Conservation (phyloP, 2,329 filamentous ascomycete species). For the Colletotrichum cereale region DNA sequence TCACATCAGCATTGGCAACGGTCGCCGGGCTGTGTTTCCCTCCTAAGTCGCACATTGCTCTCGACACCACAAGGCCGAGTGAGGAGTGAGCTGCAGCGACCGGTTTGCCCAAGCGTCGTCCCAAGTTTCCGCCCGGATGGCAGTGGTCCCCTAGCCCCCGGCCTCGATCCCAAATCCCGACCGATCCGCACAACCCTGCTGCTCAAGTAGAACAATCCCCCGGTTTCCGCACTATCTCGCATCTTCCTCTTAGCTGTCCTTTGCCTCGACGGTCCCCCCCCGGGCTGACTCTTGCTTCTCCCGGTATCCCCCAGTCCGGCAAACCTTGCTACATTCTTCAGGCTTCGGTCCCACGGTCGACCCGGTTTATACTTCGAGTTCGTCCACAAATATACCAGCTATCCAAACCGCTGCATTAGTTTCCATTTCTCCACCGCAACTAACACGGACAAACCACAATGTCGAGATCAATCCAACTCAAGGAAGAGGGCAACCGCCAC, state of each 20-base stretch:
- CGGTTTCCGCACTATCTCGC: not conserved
- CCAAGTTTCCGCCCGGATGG: not conserved
- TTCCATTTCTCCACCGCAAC: not conserved
- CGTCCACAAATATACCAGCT: not conserved
- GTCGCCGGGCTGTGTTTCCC: not conserved
- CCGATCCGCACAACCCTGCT: not conserved
- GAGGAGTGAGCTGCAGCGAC: not conserved
- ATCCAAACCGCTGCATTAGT: not conserved
- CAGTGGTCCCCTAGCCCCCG: not conserved
- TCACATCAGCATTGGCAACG: slow-evolving; percentile 12
- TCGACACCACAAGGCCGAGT: slow-evolving; percentile 13
- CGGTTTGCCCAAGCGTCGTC: slow-evolving; percentile 8
- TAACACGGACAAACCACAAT: slow-evolving; percentile 4
- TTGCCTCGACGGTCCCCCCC: not conserved
- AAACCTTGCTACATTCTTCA: not conserved
- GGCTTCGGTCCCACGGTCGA: not conserved
- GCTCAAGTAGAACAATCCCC: not conserved
- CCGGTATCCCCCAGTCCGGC: not conserved
- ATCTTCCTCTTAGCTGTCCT: not conserved
- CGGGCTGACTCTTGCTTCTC: not conserved
- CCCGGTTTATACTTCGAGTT: not conserved
- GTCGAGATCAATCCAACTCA: slow-evolving; percentile 57
- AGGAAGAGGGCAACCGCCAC: slow-evolving; percentile 72
- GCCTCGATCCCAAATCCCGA: not conserved
- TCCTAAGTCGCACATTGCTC: slow-evolving; percentile 3